phyloP scores from a whole-genome alignment of 2,329 filamentous ascomycete genomes.

The Alternaria consortialis region DNA sequence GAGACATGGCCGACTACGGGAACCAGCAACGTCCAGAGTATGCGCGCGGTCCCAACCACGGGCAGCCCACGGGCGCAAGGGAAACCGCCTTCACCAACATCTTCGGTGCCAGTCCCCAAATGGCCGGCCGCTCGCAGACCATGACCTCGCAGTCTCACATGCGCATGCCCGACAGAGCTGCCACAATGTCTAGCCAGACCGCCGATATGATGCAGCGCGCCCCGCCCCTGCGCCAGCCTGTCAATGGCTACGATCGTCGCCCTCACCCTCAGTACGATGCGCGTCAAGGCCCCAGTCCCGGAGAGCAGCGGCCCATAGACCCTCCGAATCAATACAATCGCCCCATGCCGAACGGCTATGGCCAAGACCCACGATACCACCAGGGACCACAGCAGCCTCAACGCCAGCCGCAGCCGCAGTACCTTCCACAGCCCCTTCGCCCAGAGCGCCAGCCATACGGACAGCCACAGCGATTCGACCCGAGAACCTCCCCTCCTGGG shows the following conservation, averaged over 20 bases:
- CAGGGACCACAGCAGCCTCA: slow-evolving; percentile 48
- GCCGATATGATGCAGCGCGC: slow-evolving; percentile 67
- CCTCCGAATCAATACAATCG: slow-evolving; percentile 40
- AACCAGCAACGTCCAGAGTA: slow-evolving; percentile 69
- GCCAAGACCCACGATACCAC: slow-evolving; percentile 44
- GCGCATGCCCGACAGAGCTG: slow-evolving; percentile 73
- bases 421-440: slow-evolving; percentile 67
- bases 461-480: slow-evolving; percentile 74
- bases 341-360: slow-evolving; percentile 52
- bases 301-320: slow-evolving; percentile 41
- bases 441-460: slow-evolving; percentile 75
- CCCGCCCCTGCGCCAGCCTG: slow-evolving; percentile 66
- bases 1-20: slow-evolving; percentile 70
- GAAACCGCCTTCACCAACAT: slow-evolving; percentile 97
- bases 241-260: slow-evolving; percentile 52
- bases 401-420: slow-evolving; percentile 62
- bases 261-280: slow-evolving; percentile 42
- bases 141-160: slow-evolving; percentile 83
- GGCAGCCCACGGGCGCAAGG: slow-evolving; percentile 70
- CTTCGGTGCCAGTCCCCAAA: slow-evolving; percentile 82
- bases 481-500: slow-evolving; percentile 60
- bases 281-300: slow-evolving; percentile 34
- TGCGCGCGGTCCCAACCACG: slow-evolving; percentile 61
- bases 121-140: slow-evolving; percentile 85
- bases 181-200: slow-evolving; percentile 67